Percentiles rank a stretch among this genome's conserved stretches.
Evolutionary conservation across 192 early-diverging fungal species (phyloP).

Genomic region (Funneliformis geosporum): DNA sequence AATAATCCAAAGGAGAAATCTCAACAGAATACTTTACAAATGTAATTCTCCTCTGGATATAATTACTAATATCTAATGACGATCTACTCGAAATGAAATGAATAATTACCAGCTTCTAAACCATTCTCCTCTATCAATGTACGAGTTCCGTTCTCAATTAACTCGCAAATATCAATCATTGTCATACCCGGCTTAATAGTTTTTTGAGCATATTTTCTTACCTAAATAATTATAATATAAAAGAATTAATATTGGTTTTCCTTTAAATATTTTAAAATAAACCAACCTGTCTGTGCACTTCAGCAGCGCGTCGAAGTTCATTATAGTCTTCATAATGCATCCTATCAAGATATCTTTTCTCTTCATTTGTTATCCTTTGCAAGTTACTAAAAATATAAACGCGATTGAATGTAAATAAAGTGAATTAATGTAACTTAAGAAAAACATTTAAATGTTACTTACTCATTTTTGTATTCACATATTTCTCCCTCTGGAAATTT

Average conservation of each 20-base stretch:
- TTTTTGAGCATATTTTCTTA: conserved; percentile 77
- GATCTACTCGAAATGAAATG: not conserved
- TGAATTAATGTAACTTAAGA: not conserved
- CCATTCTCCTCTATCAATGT: conserved; percentile 85
- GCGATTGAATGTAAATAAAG: not conserved
- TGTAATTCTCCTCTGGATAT: too few relatives aligned
- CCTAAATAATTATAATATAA: conserved; percentile 40
- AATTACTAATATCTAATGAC: not conserved
- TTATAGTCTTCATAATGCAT: conserved; percentile 71
- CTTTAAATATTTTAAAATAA: not conserved
- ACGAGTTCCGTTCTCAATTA: conserved; percentile 95
- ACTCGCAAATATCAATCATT: conserved; percentile 89
- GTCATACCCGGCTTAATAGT: conserved; percentile 93
- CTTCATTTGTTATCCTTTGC: conserved; percentile 88
- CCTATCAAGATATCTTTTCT: conserved; percentile 84
- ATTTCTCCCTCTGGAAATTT: conserved; percentile 84
- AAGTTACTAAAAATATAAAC: conserved; percentile 60
- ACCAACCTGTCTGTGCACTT: conserved; percentile 82
- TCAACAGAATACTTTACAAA: not conserved
- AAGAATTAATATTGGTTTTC: not conserved
- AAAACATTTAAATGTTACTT: conserved; percentile 26
- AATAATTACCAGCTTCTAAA: conserved; percentile 57
- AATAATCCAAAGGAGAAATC: too few relatives aligned
- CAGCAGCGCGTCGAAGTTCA: conserved; percentile 85
- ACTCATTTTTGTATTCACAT: conserved; percentile 85